Evolutionary conservation across 108 stramenopile species (phyloP), one percentile per base, ranked within the genome.

Genomic region (Bacterosira constricta): DNA sequence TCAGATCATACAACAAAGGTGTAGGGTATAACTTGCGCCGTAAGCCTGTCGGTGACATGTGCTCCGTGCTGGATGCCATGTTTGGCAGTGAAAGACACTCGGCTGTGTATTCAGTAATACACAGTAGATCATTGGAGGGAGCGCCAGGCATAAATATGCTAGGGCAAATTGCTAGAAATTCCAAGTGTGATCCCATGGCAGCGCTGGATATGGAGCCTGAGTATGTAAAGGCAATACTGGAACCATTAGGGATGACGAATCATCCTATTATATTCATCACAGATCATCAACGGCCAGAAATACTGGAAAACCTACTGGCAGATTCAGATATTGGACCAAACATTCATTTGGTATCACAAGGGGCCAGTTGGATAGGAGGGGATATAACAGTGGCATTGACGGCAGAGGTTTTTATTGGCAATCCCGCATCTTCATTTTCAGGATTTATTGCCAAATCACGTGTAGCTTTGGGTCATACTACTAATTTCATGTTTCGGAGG

Each of bases 361-460:
- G 65, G 13, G 55, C 63, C 3, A 79, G 77, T 66, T 79, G 77
- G 77, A 50, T 79, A 11, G 77, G 77, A 47, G 77, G 77, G 35
- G 77, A 79, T 47, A 56, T 79, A 29, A 69, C 77, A 20, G 31
- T 60, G 23, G 77, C 56, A 17, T 50, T 71, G 1, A 60, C 71
- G 64, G 38, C 62, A 5, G 51, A 71, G 39, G 77, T 55, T 13
- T 79, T 79, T 42, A 71, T 79, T 52, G 77, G 77, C 0, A 79
- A 79, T 58, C 77, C 79, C 0, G 79, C 79, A 0, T 54, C 50
- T 23, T 55, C 71, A 12, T 68, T 80, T 50, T 66, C 66, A 4
- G 79, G 71, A 1, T 80, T 80, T 18, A 80, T 80, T 66, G 79
- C 71, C 71, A 80, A 80, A 38, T 63, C 66, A 6, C 51, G 79